Evolutionary conservation across 2,329 filamentous ascomycete genomes (phyloP).

Genomic region (Cryphonectria japonica): DNA sequence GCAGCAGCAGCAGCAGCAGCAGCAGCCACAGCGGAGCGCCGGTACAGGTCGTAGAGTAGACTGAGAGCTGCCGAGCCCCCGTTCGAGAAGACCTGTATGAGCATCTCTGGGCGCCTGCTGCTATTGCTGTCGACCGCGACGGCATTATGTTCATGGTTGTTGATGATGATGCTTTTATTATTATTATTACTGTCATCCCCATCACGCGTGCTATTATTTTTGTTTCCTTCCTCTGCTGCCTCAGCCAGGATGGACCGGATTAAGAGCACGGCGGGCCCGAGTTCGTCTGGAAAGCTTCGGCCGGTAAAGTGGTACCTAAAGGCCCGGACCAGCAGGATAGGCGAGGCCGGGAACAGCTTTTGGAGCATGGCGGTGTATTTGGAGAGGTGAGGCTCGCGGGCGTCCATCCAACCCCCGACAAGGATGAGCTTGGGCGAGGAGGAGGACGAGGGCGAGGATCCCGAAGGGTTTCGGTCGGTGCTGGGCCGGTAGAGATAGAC

Average conservation of each 20-base stretch:
- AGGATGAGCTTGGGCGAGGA: conserved; percentile 50
- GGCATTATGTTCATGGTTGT: no score
- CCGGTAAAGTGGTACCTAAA: conserved; percentile 42
- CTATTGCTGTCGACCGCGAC: background rate
- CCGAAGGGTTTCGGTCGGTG: conserved; percentile 16
- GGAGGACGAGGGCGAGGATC: background rate
- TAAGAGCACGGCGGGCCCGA: conserved; percentile 46
- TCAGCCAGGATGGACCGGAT: conserved; percentile 38
- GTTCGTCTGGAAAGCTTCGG: conserved; percentile 34
- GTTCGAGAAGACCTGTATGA: conserved; percentile 58
- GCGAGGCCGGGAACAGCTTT: conserved; percentile 47
- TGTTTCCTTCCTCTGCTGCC: background rate
- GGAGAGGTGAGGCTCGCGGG: conserved; percentile 52
- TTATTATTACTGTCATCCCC: conserved; percentile 27
- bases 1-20: no score
- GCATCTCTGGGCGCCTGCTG: conserved; percentile 39
- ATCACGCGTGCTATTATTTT: conserved; percentile 18
- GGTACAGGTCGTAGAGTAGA: conserved; percentile 42
- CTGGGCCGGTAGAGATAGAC: conserved; percentile 20
- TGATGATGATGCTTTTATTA: background rate
- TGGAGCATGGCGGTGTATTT: conserved; percentile 56
- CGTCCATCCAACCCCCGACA: conserved; percentile 56
- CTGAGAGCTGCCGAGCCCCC: conserved; percentile 51
- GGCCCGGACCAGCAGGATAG: conserved; percentile 52
- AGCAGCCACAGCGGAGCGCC: background rate